These are phyloP conservation scores for Fraxinus excelsior DNA, from an alignment of 257 asterid genomes.

Conservation along the genomic window DNA sequence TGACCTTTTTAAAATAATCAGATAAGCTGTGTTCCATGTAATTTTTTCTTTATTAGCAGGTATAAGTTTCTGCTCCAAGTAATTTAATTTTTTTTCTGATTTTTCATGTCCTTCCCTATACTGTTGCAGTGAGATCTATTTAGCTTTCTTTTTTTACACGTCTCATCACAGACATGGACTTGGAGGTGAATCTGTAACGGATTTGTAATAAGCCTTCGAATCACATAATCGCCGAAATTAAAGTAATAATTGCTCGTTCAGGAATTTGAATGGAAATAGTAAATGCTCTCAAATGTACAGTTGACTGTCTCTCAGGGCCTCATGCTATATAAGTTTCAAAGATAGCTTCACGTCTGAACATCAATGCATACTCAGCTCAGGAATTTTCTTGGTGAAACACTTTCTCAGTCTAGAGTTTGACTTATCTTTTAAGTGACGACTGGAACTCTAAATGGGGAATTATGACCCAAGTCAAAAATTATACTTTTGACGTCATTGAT, in stretches of 20 bases:
- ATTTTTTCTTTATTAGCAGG: background rate
- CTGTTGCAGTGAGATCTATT: background rate
- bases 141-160: background rate
- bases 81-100: background rate
- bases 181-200: background rate
- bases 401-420: background rate
- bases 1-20: background rate
- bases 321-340: background rate
- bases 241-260: background rate
- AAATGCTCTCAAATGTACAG: background rate
- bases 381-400: background rate
- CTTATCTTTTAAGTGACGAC: background rate
- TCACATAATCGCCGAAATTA: background rate
- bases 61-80: background rate
- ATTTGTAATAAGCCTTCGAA: background rate
- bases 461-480: background rate
- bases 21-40: background rate
- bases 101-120: background rate
- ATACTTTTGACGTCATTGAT: background rate
- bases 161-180: background rate
- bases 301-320: background rate
- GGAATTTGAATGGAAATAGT: background rate
- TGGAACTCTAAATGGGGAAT: background rate
- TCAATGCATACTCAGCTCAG: background rate
- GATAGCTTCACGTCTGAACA: background rate